Base-by-base conservation (phyloP, 352 stramenopile genomes). In the Plasmopara halstedii region DNA sequence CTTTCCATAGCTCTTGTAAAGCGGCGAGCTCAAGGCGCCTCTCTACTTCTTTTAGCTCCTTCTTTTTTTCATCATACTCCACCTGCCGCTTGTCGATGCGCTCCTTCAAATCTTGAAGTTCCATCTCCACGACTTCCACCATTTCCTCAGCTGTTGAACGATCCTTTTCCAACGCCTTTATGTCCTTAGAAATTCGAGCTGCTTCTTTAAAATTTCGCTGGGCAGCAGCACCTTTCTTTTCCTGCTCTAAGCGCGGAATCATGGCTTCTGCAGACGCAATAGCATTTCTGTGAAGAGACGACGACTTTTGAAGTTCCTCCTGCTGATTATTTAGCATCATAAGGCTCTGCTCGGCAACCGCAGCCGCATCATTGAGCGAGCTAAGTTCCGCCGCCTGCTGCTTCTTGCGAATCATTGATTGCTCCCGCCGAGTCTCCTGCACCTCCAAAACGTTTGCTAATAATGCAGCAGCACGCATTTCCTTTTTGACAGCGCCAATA, bases 171-270 rank as follows among this genome's bases (percentile, higher is more conserved):
- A 93, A 42, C 14, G 73, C 72, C 61, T 93, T 93, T 44, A 93
- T 89, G 36, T 90, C 81, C 46, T 93, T 90, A 3, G 81, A 90
- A 17, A 93, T 84, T 15, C 78, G 64, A 2, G 81, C 81, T 5
- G 81, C 81, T 29, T 93, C 81, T 52, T 93, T 90, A 48, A 93
- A 93, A 53, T 93, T 89, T n/a, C 81, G 71, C 40, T 88, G 70
- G 10, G 78, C 55, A 23, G 78, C 81, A 19, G 81, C 75, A 0
- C 61, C 53, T 48, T 90, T 88, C 56, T 93, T 93, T 37, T 93
- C 81, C 32, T 81, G 62, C 36, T 90, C 81, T 9, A 90, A 64
- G 7, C 71, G 67, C 1, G 81, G 81, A 37, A 93, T 84, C 65
- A 87, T 84, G 8, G 78, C 64, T 33, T 86, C 74, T 7, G 81